Evolutionary conservation across 1,284 basidiomycete species (phyloP).

Genomic region (Mycena citricolor): DNA sequence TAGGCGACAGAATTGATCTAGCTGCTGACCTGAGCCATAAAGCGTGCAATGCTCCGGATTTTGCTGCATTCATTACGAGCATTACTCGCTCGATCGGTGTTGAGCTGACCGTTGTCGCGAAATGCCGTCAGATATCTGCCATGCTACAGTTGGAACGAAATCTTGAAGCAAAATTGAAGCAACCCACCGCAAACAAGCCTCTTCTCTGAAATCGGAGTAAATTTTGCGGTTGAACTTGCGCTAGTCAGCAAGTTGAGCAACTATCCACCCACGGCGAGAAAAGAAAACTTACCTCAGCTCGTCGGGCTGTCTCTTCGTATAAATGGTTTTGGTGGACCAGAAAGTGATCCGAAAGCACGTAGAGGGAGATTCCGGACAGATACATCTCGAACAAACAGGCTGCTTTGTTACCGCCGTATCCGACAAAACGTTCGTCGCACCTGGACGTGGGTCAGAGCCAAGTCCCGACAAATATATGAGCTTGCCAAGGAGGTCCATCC

Average conservation of each 20-base stretch:
- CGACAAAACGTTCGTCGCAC: slow-evolving; percentile 89
- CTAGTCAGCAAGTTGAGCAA: slow-evolving; percentile 34
- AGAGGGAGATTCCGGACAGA: slow-evolving; percentile 63
- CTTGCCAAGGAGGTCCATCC: slow-evolving; percentile 70
- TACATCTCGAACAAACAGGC: slow-evolving; percentile 55
- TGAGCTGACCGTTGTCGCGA: slow-evolving; percentile 47
- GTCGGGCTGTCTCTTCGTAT: slow-evolving; percentile 74
- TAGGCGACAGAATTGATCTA: not conserved
- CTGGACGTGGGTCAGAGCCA: slow-evolving; percentile 25
- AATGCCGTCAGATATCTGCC: slow-evolving; percentile 56
- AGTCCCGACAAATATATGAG: slow-evolving; percentile 6
- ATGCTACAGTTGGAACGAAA: not conserved
- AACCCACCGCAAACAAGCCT: slow-evolving; percentile 62
- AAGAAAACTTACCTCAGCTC: slow-evolving; percentile 53
- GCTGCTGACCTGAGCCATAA: slow-evolving; percentile 39
- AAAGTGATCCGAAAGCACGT: slow-evolving; percentile 82
- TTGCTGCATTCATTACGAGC: slow-evolving; percentile 63
- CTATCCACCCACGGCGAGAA: no score
- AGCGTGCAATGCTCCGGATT: slow-evolving; percentile 50
- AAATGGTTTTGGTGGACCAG: slow-evolving; percentile 81
- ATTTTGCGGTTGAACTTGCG: slow-evolving; percentile 75
- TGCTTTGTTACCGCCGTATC: slow-evolving; percentile 69
- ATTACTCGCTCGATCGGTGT: slow-evolving; percentile 51
- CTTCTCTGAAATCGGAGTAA: slow-evolving; percentile 76
- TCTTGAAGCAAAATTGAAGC: not conserved